Evolutionary conservation across 371 early-diverging fungal species (phyloP).

Genomic region (Blakeslea trispora): DNA sequence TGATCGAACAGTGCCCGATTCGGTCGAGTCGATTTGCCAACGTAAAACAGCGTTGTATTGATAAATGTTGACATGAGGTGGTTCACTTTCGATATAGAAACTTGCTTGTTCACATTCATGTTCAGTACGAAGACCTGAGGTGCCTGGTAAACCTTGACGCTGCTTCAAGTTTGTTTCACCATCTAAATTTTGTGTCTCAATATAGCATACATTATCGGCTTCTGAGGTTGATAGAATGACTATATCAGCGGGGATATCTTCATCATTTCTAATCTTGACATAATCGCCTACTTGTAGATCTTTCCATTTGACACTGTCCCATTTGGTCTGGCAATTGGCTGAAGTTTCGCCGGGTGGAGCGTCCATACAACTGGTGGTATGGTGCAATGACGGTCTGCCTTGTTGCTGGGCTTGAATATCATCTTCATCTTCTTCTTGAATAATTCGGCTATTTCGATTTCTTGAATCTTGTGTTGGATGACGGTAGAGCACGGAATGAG

Average conservation of each 20-base stretch:
- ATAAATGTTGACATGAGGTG: constrained; percentile 77
- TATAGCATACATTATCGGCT: constrained; percentile 64
- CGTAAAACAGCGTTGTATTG: constrained; percentile 71
- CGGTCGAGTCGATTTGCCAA: constrained; percentile 40
- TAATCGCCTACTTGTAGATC: constrained; percentile 92
- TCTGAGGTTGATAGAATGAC: constrained; percentile 72
- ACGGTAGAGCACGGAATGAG: constrained; percentile 52
- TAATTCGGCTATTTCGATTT: not conserved
- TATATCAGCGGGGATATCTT: constrained; percentile 90
- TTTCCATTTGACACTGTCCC: constrained; percentile 66
- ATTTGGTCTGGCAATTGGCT: constrained; percentile 26
- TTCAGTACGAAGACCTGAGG: constrained; percentile 34
- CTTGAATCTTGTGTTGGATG: constrained; percentile 19
- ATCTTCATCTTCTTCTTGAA: constrained; percentile 2
- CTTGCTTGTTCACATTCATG: constrained; percentile 60
- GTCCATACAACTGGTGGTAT: constrained; percentile 21
- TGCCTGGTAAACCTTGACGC: constrained; percentile 48
- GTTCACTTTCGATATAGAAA: constrained; percentile 78
- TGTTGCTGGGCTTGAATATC: constrained; percentile 17
- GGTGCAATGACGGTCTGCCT: constrained; percentile 15
- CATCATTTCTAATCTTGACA: constrained; percentile 81
- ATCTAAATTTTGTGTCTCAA: constrained; percentile 86
- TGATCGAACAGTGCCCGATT: constrained; percentile 13
- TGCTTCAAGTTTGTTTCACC: constrained; percentile 87
- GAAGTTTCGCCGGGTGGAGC: constrained; percentile 28